Conservation (phyloP, 805 yeast genomes). For the Spathaspora gorwiae region DNA sequence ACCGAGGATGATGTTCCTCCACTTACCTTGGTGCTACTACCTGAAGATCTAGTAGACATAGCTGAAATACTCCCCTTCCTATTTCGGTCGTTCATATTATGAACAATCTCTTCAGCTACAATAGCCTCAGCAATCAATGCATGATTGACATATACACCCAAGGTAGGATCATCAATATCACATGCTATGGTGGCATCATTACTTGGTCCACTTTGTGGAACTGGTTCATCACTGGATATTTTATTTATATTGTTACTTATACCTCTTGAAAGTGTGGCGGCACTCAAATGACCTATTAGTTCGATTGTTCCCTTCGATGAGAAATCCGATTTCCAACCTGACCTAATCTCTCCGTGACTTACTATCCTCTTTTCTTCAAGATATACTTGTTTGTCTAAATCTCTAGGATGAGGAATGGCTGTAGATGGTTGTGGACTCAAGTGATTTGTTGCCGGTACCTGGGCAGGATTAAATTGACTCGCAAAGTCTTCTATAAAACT, state of each 20-base stretch:
- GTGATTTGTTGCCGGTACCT: background rate
- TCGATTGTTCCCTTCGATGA: conserved; percentile 74
- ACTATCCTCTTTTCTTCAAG: conserved; percentile 72
- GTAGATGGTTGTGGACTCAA: background rate
- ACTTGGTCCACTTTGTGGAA: background rate
- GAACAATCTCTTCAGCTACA: conserved; percentile 85
- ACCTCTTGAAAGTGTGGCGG: conserved; percentile 56
- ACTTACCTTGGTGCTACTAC: background rate
- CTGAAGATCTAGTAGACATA: background rate
- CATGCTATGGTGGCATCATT: conserved; percentile 59
- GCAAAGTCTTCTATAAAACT: conserved; percentile 25
- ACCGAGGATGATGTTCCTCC: background rate
- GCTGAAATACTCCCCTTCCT: conserved; percentile 4
- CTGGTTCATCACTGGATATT: conserved; percentile 38
- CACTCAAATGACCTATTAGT: conserved; percentile 64
- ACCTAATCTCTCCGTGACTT: conserved; percentile 73
- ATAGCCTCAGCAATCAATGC: conserved; percentile 78
- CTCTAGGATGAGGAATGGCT: conserved; percentile 2
- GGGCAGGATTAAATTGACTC: background rate
- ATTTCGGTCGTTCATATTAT: conserved; percentile 18
- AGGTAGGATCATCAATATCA: conserved; percentile 75
- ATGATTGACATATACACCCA: conserved; percentile 76
- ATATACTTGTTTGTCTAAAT: conserved; percentile 34
- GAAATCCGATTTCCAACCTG: conserved; percentile 96
- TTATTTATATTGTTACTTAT: conserved; percentile 38